phyloP scores from a whole-genome alignment of 2,329 filamentous ascomycete species.

The Parasarocladium wereldwijsianum region DNA sequence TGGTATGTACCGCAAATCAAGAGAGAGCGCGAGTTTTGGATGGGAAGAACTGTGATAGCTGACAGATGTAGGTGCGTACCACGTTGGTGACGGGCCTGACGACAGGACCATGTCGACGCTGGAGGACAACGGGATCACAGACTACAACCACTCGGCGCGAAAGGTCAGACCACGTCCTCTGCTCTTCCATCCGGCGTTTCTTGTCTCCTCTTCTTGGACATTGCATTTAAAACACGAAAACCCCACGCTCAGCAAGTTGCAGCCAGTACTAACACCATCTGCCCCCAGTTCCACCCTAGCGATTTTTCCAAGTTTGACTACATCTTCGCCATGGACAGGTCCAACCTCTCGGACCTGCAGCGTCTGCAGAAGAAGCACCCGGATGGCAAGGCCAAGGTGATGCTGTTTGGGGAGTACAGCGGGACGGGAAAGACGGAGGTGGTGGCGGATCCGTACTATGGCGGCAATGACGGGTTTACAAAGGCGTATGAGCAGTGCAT shows the following conservation, averaged over 20 bases:
- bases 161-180: conserved; percentile 37
- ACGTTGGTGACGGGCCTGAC: conserved; percentile 64
- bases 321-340: conserved; percentile 84
- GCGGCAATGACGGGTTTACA: conserved; percentile 66
- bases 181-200: no score
- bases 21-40: no score
- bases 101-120: conserved; percentile 72
- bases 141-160: conserved; percentile 65
- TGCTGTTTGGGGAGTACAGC: conserved; percentile 74
- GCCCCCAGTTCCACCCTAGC: conserved; percentile 31
- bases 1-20: conserved; percentile 20
- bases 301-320: conserved; percentile 87
- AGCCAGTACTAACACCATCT: conserved; percentile 2
- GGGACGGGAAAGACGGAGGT: conserved; percentile 51
- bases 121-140: conserved; percentile 54
- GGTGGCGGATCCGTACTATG: conserved; percentile 85
- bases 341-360: conserved; percentile 60
- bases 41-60: no score
- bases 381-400: conserved; percentile 49
- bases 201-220: no score
- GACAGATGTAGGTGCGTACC: conserved; percentile 52
- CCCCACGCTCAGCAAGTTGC: neutral
- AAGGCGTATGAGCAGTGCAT: conserved; percentile 74
- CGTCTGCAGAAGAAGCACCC: conserved; percentile 42
- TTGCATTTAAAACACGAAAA: no score